phyloP scores from a whole-genome alignment of 1,139 yeast genomes.

The Candida freyschussii region DNA sequence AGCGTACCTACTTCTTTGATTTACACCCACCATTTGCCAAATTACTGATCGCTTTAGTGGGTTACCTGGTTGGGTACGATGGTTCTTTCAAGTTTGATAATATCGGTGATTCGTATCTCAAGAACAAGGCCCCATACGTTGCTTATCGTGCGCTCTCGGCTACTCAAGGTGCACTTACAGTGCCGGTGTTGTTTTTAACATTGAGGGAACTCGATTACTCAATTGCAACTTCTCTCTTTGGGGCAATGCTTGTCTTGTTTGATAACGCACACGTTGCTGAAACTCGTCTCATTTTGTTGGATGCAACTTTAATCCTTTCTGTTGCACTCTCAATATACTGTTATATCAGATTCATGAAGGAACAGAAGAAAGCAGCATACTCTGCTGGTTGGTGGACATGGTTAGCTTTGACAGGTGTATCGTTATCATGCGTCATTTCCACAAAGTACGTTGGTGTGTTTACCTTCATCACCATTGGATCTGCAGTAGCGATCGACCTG shows the following conservation, averaged over 20 bases:
- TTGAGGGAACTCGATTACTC: slow-evolving; percentile 80
- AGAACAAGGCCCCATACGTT: slow-evolving; percentile 79
- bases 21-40: slow-evolving; percentile 98
- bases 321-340: slow-evolving; percentile 75
- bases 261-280: slow-evolving; percentile 93
- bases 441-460: slow-evolving; percentile 95
- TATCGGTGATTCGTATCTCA: slow-evolving; percentile 79
- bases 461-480: slow-evolving; percentile 82
- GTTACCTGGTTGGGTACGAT: slow-evolving; percentile 82
- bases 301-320: slow-evolving; percentile 79
- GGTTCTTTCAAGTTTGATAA: slow-evolving; percentile 88
- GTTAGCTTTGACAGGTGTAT: slow-evolving; percentile 77
- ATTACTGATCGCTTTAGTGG: slow-evolving; percentile 83
- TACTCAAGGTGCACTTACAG: slow-evolving; percentile 72
- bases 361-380: slow-evolving; percentile 59
- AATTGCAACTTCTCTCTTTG: slow-evolving; percentile 71
- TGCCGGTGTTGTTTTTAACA: slow-evolving; percentile 77
- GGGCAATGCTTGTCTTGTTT: slow-evolving; percentile 76
- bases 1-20: slow-evolving; percentile 86
- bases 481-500: slow-evolving; percentile 78
- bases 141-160: slow-evolving; percentile 85
- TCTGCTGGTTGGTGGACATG: slow-evolving; percentile 78
- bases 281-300: slow-evolving; percentile 84
- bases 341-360: slow-evolving; percentile 76
- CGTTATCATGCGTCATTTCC: slow-evolving; percentile 84